Conservation (phyloP, 2,329 filamentous ascomycete genomes). For the Coniochaeta prunicola region DNA sequence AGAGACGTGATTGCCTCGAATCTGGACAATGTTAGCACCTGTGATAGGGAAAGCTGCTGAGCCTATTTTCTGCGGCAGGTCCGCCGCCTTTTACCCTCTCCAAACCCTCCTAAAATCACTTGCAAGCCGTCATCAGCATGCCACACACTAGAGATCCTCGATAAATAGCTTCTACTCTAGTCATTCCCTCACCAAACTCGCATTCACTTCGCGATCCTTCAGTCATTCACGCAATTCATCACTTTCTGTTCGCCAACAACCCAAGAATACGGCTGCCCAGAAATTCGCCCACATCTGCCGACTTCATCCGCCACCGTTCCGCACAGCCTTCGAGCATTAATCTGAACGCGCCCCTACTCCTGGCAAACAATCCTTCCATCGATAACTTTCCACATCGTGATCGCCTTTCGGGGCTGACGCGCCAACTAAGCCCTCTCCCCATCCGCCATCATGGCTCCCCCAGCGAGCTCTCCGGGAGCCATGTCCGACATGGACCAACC, state of each 20-base stretch:
- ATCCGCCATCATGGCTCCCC: conserved; percentile 1
- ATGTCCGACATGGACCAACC: conserved; percentile 38
- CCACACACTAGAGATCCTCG: not conserved
- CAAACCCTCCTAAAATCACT: not conserved
- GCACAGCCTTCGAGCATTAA: not conserved
- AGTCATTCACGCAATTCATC: not conserved
- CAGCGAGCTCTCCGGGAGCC: conserved; percentile 28
- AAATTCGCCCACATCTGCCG: not conserved
- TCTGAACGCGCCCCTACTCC: too few species aligned
- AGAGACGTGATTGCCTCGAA: conserved; percentile 2
- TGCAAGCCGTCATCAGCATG: not conserved
- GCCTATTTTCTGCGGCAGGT: conserved; percentile 1
- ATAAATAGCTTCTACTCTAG: not conserved
- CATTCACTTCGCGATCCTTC: not conserved
- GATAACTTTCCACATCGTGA: not conserved
- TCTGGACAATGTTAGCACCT: not conserved
- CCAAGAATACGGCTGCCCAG: not conserved
- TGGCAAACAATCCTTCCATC: not conserved
- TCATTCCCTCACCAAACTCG: not conserved
- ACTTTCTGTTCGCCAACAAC: not conserved
- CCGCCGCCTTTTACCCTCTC: not conserved
- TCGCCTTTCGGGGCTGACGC: not conserved
- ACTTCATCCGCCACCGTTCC: not conserved
- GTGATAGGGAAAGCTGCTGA: not conserved
- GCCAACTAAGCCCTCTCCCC: not conserved